Conservation (phyloP, 2,329 filamentous ascomycete species). For the Dactylellina drechsleri region DNA sequence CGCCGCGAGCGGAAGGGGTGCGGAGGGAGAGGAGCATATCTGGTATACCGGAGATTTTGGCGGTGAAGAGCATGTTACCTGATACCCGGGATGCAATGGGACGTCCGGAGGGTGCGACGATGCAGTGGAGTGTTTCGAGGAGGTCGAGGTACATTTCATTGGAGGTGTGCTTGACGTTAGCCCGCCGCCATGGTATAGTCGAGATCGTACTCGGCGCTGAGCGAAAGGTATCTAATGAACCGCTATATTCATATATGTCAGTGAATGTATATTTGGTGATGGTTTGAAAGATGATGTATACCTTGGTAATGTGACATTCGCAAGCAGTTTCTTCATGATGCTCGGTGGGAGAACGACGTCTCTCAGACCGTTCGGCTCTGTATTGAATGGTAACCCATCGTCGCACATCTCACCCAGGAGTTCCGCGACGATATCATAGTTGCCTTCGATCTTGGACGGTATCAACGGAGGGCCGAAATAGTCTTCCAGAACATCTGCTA, state of each 20-base stretch:
- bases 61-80: slow-evolving; percentile 92
- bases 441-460: slow-evolving; percentile 84
- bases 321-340: slow-evolving; percentile 86
- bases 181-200: slow-evolving; percentile 85
- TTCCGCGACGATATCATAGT: slow-evolving; percentile 94
- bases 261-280: slow-evolving; percentile 4
- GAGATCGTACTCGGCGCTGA: slow-evolving; percentile 59
- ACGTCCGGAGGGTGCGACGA: slow-evolving; percentile 86
- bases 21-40: slow-evolving; percentile 85
- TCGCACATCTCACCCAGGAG: slow-evolving; percentile 96
- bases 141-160: slow-evolving; percentile 98
- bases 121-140: slow-evolving; percentile 87
- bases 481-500: slow-evolving; percentile 91
- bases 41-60: slow-evolving; percentile 92
- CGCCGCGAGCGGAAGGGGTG: slow-evolving; percentile 71
- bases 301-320: slow-evolving; percentile 85
- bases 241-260: slow-evolving; percentile 57
- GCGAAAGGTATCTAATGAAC: slow-evolving; percentile 62
- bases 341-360: slow-evolving; percentile 93
- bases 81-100: slow-evolving; percentile 87
- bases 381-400: slow-evolving; percentile 85
- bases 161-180: slow-evolving; percentile 92
- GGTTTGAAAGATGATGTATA: slow-evolving; percentile 60
- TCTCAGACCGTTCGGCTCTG: slow-evolving; percentile 89
- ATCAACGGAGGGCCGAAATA: slow-evolving; percentile 89